A percentile compares a stretch with the other conserved stretches of the same genome.
These are phyloP conservation scores for Xylaria sp. DNA, from an alignment of 495 filamentous ascomycete species.

Conservation along the genomic window DNA sequence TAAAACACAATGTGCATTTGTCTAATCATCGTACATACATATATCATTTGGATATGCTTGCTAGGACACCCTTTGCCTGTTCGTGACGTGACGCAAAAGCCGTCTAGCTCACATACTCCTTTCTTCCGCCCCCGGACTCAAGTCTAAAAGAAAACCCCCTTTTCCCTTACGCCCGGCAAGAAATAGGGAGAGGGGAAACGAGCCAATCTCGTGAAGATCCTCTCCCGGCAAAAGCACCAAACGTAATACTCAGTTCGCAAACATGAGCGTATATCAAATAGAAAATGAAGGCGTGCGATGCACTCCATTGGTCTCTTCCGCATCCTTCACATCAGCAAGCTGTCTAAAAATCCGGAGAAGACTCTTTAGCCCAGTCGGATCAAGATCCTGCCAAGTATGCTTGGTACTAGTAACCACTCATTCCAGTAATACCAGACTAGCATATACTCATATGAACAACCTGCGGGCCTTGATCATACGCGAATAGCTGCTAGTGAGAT, in stretches of 20 bases:
- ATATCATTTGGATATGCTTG: background rate
- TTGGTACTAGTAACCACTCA: background rate
- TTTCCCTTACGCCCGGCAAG: background rate
- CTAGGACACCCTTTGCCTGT: background rate
- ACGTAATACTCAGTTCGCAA: background rate
- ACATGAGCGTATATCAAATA: conserved; percentile 3
- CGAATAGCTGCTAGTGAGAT: background rate
- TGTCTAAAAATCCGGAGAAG: background rate
- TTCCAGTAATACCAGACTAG: background rate
- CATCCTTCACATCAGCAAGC: background rate
- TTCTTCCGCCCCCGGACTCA: background rate
- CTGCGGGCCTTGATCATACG: background rate
- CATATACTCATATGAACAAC: background rate
- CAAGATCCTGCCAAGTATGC: background rate
- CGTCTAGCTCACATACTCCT: background rate
- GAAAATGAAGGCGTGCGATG: background rate
- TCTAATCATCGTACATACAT: conserved; percentile 18
- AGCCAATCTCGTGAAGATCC: background rate
- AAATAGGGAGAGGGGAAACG: background rate
- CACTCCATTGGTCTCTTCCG: background rate
- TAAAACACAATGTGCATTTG: conserved; percentile 1
- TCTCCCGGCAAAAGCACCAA: background rate
- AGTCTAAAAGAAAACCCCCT: conserved; percentile 12
- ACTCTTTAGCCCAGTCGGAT: background rate
- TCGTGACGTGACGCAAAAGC: background rate